Conservation (phyloP, 164 flowering plant genomes). For the Aristolochia fimbriata region DNA sequence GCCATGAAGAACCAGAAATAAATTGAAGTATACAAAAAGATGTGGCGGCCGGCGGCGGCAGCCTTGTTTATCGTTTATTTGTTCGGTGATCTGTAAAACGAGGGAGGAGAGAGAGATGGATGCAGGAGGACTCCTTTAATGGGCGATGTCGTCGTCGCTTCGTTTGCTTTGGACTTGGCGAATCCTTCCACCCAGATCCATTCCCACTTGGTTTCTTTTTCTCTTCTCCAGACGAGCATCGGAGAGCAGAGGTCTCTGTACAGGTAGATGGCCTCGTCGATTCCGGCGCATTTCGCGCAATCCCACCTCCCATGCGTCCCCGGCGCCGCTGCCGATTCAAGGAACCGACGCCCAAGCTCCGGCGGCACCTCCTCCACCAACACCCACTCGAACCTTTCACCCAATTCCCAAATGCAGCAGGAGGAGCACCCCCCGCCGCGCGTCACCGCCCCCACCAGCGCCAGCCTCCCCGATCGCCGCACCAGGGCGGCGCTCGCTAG, state of each 20-base stretch:
- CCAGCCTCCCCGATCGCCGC: constrained; percentile 10
- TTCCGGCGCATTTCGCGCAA: constrained; percentile 36
- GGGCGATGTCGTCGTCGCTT: constrained; percentile 18
- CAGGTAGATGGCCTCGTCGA: constrained; percentile 33
- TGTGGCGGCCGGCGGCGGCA: too few relatives aligned
- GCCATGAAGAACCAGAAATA: too few relatives aligned
- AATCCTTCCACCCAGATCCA: constrained; percentile 59
- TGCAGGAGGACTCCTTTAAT: constrained; percentile 40
- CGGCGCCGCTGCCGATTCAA: constrained; percentile 11
- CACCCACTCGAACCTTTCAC: constrained; percentile 24
- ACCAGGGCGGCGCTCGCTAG: constrained; percentile 46
- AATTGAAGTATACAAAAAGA: too few relatives aligned
- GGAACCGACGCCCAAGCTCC: constrained; percentile 31
- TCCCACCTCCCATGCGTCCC: constrained; percentile 22
- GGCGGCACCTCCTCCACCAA: constrained; percentile 32
- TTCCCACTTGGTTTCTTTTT: constrained; percentile 26
- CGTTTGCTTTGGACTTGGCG: constrained; percentile 13
- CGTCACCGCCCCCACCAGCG: constrained; percentile 37
- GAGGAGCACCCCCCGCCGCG: constrained; percentile 25
- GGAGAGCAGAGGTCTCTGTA: constrained; percentile 43
- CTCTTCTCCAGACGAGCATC: constrained; percentile 47
- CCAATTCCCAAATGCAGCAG: constrained; percentile 44
- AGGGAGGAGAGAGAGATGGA: constrained; percentile 4
- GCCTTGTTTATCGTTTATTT: too few relatives aligned
- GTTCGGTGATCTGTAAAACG: constrained; percentile 1